These are phyloP conservation scores for Hippophae gyantsensis DNA, from an alignment of 306 rosid species.

Conservation along the genomic window DNA sequence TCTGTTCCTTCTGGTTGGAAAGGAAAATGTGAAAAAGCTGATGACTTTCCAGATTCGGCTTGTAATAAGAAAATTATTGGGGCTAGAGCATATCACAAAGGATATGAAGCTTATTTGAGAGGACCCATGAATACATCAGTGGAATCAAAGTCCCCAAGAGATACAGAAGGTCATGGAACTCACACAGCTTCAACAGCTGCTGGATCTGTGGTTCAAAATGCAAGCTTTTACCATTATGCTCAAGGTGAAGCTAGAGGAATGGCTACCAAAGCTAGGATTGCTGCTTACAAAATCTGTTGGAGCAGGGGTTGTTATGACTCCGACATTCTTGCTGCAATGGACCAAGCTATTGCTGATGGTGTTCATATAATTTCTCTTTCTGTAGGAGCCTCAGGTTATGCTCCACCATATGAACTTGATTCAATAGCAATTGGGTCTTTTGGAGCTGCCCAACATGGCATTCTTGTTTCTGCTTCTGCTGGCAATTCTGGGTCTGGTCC, in stretches of 20 bases:
- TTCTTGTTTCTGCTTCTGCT: conserved; percentile 74
- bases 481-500: conserved; percentile 76
- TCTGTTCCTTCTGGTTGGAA: conserved; percentile 49
- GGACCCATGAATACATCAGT: conserved; percentile 36
- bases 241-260: conserved; percentile 74
- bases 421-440: conserved; percentile 77
- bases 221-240: conserved; percentile 58
- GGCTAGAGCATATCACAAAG: conserved; percentile 48
- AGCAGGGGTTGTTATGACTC: conserved; percentile 59
- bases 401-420: conserved; percentile 47
- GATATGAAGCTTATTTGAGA: conserved; percentile 42
- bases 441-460: conserved; percentile 53
- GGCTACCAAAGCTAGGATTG: conserved; percentile 76
- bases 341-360: conserved; percentile 72
- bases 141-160: conserved; percentile 60
- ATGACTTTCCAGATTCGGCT: conserved; percentile 37
- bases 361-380: conserved; percentile 75
- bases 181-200: conserved; percentile 84
- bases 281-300: conserved; percentile 90
- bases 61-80: conserved; percentile 72
- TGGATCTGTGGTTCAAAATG: conserved; percentile 47
- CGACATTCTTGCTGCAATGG: conserved; percentile 90
- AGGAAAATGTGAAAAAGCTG: conserved; percentile 33
- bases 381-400: conserved; percentile 54
- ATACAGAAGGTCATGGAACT: conserved; percentile 73